phyloP scores from a whole-genome alignment of 768 basidiomycete species.

The Termitomyces sp. region DNA sequence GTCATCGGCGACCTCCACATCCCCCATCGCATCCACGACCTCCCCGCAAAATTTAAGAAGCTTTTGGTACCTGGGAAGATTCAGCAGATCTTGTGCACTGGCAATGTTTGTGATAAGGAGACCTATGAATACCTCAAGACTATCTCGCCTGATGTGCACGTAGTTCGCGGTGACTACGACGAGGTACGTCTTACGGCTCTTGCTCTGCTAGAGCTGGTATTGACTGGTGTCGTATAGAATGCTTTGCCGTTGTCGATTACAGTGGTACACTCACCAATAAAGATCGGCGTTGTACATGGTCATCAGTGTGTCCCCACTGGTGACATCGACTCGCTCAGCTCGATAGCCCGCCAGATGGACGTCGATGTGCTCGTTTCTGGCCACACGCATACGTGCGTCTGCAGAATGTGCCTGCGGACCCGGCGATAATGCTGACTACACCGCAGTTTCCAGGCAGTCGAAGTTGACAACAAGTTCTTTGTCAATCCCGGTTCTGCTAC shows the following conservation, averaged over 20 bases:
- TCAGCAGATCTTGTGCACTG: conserved; percentile 95
- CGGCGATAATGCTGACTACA: not conserved
- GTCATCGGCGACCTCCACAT: conserved; percentile 98
- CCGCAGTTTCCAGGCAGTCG: conserved; percentile 86
- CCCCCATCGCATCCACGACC: conserved; percentile 83
- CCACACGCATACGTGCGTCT: conserved; percentile 84
- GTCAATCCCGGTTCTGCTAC: conserved; percentile 94
- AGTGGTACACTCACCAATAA: conserved; percentile 77
- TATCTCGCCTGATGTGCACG: conserved; percentile 88
- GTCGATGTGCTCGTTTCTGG: conserved; percentile 94
- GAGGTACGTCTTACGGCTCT: conserved; percentile 49
- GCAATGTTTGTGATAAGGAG: conserved; percentile 96
- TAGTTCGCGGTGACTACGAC: conserved; percentile 93
- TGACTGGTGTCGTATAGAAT: conserved; percentile 31
- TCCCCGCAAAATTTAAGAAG: conserved; percentile 96
- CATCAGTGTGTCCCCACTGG: conserved; percentile 92
- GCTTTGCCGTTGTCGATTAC: conserved; percentile 78
- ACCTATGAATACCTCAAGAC: conserved; percentile 95
- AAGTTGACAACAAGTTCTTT: conserved; percentile 89
- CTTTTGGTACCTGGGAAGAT: conserved; percentile 95
- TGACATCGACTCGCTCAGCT: conserved; percentile 83
- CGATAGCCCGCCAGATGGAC: conserved; percentile 93
- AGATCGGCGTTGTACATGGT: conserved; percentile 90
- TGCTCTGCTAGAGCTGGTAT: not conserved
- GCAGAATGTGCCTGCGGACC: not conserved